Evolutionary conservation across 2,329 filamentous ascomycete genomes (phyloP).

Genomic region (Magnaporthiopsis incrustans): DNA sequence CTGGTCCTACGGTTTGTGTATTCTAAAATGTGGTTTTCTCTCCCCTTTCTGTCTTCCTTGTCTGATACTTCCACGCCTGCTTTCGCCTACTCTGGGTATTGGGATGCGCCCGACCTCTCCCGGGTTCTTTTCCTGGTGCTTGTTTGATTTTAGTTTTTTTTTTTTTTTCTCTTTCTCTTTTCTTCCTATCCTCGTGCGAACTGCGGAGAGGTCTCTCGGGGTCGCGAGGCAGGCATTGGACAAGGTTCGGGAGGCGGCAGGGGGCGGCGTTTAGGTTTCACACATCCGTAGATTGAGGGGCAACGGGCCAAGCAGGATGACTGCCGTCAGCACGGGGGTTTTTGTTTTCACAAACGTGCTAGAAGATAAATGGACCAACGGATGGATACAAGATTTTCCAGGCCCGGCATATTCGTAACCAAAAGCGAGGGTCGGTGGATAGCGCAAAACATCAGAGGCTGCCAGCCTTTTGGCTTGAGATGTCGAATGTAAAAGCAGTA

Average conservation of each 20-base stretch:
- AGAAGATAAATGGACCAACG: background rate
- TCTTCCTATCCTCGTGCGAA: background rate
- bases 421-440: background rate
- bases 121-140: background rate
- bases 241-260: background rate
- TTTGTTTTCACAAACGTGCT: background rate
- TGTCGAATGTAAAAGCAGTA: too few species aligned
- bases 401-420: too few species aligned
- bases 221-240: background rate
- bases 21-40: background rate
- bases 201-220: background rate
- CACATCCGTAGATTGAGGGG: conserved; percentile 43
- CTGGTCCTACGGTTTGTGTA: conserved; percentile 43
- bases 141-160: background rate
- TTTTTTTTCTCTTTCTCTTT: background rate
- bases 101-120: background rate
- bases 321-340: conserved; percentile 35
- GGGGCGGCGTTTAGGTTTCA: background rate
- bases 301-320: conserved; percentile 56
- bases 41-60: background rate
- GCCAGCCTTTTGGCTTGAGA: too few species aligned
- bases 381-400: background rate
- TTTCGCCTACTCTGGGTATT: background rate
- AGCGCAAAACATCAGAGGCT: background rate
- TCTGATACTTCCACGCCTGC: background rate